phyloP scores from a whole-genome alignment of 2,329 filamentous ascomycete species.

The Talaromyces marneffei region DNA sequence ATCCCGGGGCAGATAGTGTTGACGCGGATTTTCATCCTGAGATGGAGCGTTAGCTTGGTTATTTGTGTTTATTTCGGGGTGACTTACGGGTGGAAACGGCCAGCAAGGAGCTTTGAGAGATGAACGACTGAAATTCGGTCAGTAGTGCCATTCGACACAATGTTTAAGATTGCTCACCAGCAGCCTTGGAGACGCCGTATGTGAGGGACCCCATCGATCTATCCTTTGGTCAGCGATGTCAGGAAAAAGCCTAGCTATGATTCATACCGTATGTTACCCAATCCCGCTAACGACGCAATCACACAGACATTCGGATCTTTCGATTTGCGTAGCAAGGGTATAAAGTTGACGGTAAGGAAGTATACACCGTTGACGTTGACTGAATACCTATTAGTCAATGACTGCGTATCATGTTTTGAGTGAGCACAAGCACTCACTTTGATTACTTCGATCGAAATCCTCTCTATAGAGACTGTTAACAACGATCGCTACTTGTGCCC shows the following conservation, averaged over 20 bases:
- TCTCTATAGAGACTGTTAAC: not conserved
- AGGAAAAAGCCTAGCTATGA: not conserved
- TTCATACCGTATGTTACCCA: slow-evolving; percentile 20
- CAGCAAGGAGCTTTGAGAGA: slow-evolving; percentile 18
- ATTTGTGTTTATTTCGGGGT: not conserved
- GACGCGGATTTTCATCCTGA: slow-evolving; percentile 18
- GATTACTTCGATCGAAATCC: slow-evolving; percentile 10
- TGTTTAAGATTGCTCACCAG: slow-evolving; percentile 4
- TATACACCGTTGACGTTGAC: slow-evolving; percentile 27
- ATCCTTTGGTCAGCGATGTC: not conserved
- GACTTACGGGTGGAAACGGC: slow-evolving; percentile 13
- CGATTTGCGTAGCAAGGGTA: slow-evolving; percentile 24
- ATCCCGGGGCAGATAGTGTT: slow-evolving; percentile 23
- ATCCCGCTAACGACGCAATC: slow-evolving; percentile 23
- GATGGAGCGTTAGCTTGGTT: not conserved
- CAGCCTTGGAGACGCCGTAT: slow-evolving; percentile 23
- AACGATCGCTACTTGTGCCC: not conserved
- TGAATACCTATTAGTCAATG: slow-evolving; percentile 7
- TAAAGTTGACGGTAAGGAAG: slow-evolving; percentile 22
- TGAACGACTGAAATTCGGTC: slow-evolving; percentile 16
- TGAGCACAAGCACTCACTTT: not conserved
- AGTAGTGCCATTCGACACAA: not conserved
- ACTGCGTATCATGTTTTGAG: not conserved
- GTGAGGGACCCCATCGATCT: slow-evolving; percentile 21
- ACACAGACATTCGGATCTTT: slow-evolving; percentile 23